Percentiles rank a stretch among this genome's conserved stretches.
These are phyloP conservation scores for Mollisiaceae sp. DNA, from an alignment of 2,329 filamentous ascomycete species.

Conservation along the genomic window DNA sequence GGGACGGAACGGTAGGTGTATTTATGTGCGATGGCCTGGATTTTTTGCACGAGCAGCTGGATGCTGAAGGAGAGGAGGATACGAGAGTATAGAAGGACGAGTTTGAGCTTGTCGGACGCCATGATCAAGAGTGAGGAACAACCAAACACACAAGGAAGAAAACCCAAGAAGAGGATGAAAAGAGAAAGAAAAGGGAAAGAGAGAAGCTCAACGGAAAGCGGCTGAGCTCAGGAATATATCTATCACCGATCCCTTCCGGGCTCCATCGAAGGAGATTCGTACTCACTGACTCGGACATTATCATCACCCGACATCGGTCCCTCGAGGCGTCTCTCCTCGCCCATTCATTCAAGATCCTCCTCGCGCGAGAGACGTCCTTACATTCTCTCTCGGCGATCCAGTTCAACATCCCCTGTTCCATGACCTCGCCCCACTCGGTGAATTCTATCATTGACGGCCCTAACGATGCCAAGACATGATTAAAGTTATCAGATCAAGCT, in stretches of 20 bases:
- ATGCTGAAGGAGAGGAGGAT: conserved; percentile 5
- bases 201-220: neutral
- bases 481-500: conserved; percentile 7
- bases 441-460: conserved; percentile 1
- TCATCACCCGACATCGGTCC: neutral
- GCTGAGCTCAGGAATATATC: neutral
- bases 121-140: neutral
- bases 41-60: conserved; percentile 12
- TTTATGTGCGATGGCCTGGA: conserved; percentile 26
- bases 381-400: neutral
- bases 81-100: neutral
- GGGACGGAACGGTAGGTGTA: conserved; percentile 25
- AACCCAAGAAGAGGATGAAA: neutral
- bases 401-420: neutral
- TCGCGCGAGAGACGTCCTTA: too few species aligned
- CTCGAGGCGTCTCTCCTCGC: too few species aligned
- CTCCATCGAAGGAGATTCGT: neutral
- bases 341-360: neutral
- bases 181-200: neutral
- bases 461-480: neutral
- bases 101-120: conserved; percentile 7
- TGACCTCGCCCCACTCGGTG: conserved; percentile 7
- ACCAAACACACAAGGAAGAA: neutral
- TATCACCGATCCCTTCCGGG: neutral
- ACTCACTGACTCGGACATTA: neutral